These are phyloP conservation scores for Eucalyptus pauciflora DNA, from an alignment of 345 rosid species.

Conservation along the genomic window DNA sequence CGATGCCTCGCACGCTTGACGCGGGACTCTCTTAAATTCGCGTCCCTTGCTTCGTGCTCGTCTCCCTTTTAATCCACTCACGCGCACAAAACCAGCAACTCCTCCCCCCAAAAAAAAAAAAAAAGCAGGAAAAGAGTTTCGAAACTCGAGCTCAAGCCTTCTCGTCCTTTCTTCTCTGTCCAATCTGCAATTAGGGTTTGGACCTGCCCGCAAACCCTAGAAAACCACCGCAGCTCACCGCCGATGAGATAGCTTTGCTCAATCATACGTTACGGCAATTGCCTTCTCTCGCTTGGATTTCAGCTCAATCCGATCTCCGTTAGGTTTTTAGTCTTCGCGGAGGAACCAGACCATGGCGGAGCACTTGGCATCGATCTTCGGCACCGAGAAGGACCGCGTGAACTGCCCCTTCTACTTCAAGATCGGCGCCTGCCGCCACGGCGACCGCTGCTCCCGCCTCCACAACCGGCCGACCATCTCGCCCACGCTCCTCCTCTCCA, in stretches of 20 bases:
- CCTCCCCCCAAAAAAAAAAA: too few relatives aligned
- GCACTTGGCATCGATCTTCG: slow-evolving; percentile 87
- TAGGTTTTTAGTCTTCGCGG: not conserved
- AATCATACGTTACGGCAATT: not conserved
- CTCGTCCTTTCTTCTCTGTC: not conserved
- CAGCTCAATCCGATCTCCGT: not conserved
- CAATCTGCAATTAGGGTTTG: not conserved
- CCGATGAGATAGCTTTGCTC: not conserved
- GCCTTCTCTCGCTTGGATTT: not conserved
- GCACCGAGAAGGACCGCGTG: slow-evolving; percentile 82
- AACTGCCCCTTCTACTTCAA: slow-evolving; percentile 86
- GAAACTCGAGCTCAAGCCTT: not conserved
- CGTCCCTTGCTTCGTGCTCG: not conserved
- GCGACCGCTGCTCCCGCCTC: slow-evolving; percentile 87
- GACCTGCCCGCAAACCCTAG: not conserved
- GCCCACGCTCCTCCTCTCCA: slow-evolving; percentile 68
- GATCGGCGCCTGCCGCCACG: slow-evolving; percentile 89
- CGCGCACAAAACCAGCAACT: not conserved
- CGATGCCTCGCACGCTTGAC: not conserved
- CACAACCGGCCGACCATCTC: slow-evolving; percentile 78
- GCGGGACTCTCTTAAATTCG: not conserved
- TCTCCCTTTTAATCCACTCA: not conserved
- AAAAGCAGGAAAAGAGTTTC: not conserved
- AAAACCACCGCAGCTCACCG: not conserved
- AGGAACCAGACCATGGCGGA: slow-evolving; percentile 56